phyloP scores from a whole-genome alignment of 2,329 filamentous ascomycete genomes.

The Bipolaris sorokiniana region DNA sequence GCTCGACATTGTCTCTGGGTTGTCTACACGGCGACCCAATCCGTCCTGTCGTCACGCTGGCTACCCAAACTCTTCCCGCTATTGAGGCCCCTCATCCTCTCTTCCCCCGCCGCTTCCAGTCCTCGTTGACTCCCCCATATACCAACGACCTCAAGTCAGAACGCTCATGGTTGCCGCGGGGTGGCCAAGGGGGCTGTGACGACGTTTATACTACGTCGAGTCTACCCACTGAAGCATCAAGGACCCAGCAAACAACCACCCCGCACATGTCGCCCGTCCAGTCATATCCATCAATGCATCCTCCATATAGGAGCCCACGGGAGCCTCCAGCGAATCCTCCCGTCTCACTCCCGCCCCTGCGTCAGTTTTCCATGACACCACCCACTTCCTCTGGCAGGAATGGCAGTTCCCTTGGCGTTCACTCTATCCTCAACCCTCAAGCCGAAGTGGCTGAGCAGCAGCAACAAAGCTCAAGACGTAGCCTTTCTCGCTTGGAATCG shows the following conservation, averaged over 20 bases:
- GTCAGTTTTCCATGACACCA: slow-evolving; percentile 45
- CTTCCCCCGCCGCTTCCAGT: slow-evolving; percentile 38
- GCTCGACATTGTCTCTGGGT: slow-evolving; percentile 23
- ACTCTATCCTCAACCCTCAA: slow-evolving; percentile 56
- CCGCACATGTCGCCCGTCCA: slow-evolving; percentile 40
- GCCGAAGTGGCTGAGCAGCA: slow-evolving; percentile 43
- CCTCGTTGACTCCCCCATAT: slow-evolving; percentile 43
- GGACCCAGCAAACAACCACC: slow-evolving; percentile 35
- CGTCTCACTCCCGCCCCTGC: slow-evolving; percentile 43
- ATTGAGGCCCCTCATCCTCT: slow-evolving; percentile 42
- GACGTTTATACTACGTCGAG: slow-evolving; percentile 40
- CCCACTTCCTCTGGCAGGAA: slow-evolving; percentile 41
- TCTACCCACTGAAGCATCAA: slow-evolving; percentile 27
- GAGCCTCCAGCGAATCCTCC: slow-evolving; percentile 24
- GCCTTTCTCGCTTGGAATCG: slow-evolving; percentile 54
- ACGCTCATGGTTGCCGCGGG: slow-evolving; percentile 46
- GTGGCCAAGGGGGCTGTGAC: slow-evolving; percentile 42
- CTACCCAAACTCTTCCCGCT: slow-evolving; percentile 48
- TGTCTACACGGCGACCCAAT: slow-evolving; percentile 35
- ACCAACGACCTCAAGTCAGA: slow-evolving; percentile 38
- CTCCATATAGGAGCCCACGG: slow-evolving; percentile 30
- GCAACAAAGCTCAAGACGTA: slow-evolving; percentile 47
- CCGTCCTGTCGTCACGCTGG: slow-evolving; percentile 40
- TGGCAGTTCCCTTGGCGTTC: slow-evolving; percentile 50
- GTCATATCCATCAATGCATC: slow-evolving; percentile 34